Evolutionary conservation across 1,284 basidiomycete genomes (phyloP).

Genomic region (Puccinia novopanici): DNA sequence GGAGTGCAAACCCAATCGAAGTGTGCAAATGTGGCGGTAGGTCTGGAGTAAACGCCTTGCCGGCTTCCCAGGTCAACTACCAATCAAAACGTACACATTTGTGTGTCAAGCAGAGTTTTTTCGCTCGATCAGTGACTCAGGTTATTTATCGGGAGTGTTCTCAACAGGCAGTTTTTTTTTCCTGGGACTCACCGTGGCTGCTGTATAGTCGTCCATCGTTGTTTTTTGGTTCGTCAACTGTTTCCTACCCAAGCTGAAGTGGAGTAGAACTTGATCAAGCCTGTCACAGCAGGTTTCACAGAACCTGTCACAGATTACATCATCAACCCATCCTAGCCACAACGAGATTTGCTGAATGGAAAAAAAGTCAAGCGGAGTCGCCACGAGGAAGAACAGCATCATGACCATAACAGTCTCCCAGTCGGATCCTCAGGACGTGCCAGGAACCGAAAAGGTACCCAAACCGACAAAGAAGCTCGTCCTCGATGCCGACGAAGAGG

Average conservation of each 20-base stretch:
- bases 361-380: too few species aligned
- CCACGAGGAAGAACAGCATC: background rate
- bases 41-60: constrained; percentile 8
- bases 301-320: too few species aligned
- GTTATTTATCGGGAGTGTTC: too few species aligned
- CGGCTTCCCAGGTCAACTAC: constrained; percentile 7
- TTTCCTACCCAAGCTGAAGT: too few species aligned
- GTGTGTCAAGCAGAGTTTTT: too few species aligned
- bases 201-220: constrained; percentile 2
- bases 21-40: constrained; percentile 34
- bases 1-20: constrained; percentile 39
- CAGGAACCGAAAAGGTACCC: background rate
- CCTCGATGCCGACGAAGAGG: constrained; percentile 4
- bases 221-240: background rate
- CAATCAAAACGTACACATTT: too few species aligned
- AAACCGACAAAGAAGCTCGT: background rate
- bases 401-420: constrained; percentile 10
- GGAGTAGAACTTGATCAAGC: too few species aligned
- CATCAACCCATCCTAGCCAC: too few species aligned
- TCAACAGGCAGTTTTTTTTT: background rate
- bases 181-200: background rate
- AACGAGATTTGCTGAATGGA: too few species aligned
- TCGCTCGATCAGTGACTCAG: background rate
- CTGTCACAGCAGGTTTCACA: too few species aligned
- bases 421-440: background rate